Base-by-base conservation (phyloP, 164 flowering plant species). In the Vitis cinerea region DNA sequence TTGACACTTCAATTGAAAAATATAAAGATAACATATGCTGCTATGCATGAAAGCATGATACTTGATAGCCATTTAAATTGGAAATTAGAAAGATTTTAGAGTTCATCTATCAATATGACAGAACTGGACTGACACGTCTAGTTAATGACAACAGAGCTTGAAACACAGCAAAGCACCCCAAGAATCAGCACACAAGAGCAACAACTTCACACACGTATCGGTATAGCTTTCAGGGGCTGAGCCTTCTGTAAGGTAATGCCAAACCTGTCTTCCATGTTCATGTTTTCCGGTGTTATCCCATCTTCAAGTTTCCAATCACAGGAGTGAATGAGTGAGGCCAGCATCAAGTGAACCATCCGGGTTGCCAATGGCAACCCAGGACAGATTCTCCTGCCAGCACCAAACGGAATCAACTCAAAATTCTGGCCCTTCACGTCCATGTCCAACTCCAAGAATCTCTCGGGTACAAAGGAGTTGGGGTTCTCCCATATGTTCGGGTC, bases 401-500 rank as follows among this genome's bases (percentile, higher is more conserved):
- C 61, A 58, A 58, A 19, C 0, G 85, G 82, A 37, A 75, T 72
- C 9, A 79, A 72, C 79, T 73, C 79, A 47, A 77, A 82, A 30
- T 71, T 19, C 2, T 50, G 52, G 4, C 85, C 83, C 61, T 50
- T 75, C 1, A 75, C 72, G 44, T 82, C 79, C 11, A 79, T 67
- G 0, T 68, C 63, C 3, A 63, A 68, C 30, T 68, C 81, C 59
- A 79, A 44, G 52, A 82, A 82, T 61, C 85, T 74, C 44, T 77
- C 81, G 0, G 82, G 84, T 23, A 14, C 4, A 37, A 82, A 79
- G 0, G 13, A 10, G n/a, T 62, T 44, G 0, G 81, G 71, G 9
- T 73, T 29, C 16, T 61, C 71, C 83, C 83, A 82, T 2, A 44
- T 50, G 30, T 8, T 64, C 0, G 77, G 58, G 54, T 81, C 84